phyloP scores from a whole-genome alignment of 2,329 filamentous ascomycete species.

The Fusarium continuum region DNA sequence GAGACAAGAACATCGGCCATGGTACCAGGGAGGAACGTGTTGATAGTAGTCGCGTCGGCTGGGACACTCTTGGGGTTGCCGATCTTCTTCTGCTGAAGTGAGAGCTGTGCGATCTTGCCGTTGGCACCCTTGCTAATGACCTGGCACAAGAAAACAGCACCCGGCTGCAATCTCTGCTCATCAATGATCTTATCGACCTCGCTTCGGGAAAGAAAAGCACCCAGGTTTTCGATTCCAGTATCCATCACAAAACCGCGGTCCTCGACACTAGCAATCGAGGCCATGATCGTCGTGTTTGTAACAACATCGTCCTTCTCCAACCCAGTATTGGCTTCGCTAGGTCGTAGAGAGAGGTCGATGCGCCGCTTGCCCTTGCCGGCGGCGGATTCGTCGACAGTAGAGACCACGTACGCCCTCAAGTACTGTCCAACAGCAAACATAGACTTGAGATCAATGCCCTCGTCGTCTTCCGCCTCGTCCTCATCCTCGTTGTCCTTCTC shows the following conservation, averaged over 20 bases:
- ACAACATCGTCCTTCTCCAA: slow-evolving; percentile 78
- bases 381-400: slow-evolving; percentile 74
- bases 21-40: slow-evolving; percentile 91
- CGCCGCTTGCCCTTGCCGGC: slow-evolving; percentile 75
- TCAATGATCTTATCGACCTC: slow-evolving; percentile 76
- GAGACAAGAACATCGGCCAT: slow-evolving; percentile 85
- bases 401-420: slow-evolving; percentile 82
- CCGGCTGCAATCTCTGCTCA: slow-evolving; percentile 77
- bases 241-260: slow-evolving; percentile 97
- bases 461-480: slow-evolving; percentile 59
- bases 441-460: slow-evolving; percentile 75
- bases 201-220: slow-evolving; percentile 86
- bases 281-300: slow-evolving; percentile 81
- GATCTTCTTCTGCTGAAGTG: slow-evolving; percentile 74
- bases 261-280: slow-evolving; percentile 88
- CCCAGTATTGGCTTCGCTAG: slow-evolving; percentile 79
- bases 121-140: slow-evolving; percentile 78
- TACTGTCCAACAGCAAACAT: slow-evolving; percentile 89
- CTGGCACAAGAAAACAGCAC: slow-evolving; percentile 84
- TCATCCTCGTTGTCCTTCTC: slow-evolving; percentile 64
- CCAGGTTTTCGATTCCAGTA: slow-evolving; percentile 76
- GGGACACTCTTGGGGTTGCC: slow-evolving; percentile 73
- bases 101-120: slow-evolving; percentile 87
- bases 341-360: slow-evolving; percentile 88
- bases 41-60: slow-evolving; percentile 83